Evolutionary conservation across 2,329 filamentous ascomycete species (phyloP).

Genomic region (Aaosphaeria pasadenensis): DNA sequence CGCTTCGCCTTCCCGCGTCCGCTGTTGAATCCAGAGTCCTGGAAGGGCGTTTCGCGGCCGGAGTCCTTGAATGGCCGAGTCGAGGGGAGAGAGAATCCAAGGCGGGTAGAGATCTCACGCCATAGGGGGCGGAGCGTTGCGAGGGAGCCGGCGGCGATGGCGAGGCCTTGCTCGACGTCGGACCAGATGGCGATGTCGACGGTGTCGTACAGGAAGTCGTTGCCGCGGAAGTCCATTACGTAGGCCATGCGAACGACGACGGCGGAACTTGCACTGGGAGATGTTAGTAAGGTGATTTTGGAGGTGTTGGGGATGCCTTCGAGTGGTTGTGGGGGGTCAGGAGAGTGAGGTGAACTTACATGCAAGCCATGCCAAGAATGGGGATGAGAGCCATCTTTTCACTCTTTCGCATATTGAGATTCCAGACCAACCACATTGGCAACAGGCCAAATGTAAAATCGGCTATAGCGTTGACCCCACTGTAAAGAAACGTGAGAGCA

Average conservation of each 20-base stretch:
- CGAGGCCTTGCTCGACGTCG: conserved; percentile 36
- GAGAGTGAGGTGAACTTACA: conserved; percentile 36
- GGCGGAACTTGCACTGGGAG: conserved; percentile 29
- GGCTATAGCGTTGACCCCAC: conserved; percentile 43
- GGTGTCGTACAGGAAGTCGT: conserved; percentile 35
- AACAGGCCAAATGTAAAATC: conserved; percentile 52
- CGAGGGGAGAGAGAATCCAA: conserved; percentile 18
- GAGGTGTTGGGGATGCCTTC: too few relatives aligned
- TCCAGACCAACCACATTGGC: conserved; percentile 52
- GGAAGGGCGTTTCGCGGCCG: background rate
- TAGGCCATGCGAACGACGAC: conserved; percentile 34
- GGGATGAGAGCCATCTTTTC: conserved; percentile 48
- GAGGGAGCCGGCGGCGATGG: conserved; percentile 34
- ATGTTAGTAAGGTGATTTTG: background rate
- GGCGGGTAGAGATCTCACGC: conserved; percentile 16
- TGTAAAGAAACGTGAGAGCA: conserved; percentile 46
- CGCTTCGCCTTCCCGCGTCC: conserved; percentile 6
- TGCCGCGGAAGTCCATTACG: conserved; percentile 31
- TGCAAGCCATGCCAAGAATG: conserved; percentile 50
- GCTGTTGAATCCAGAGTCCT: conserved; percentile 11
- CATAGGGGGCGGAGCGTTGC: conserved; percentile 37
- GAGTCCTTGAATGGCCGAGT: conserved; percentile 4
- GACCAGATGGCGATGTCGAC: conserved; percentile 38
- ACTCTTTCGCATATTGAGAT: conserved; percentile 47
- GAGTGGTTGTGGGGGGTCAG: too few relatives aligned